Evolutionary conservation across 371 early-diverging fungal genomes (phyloP), one percentile per base, ranked within the genome.

Genomic region (Chytridium lagenaria): DNA sequence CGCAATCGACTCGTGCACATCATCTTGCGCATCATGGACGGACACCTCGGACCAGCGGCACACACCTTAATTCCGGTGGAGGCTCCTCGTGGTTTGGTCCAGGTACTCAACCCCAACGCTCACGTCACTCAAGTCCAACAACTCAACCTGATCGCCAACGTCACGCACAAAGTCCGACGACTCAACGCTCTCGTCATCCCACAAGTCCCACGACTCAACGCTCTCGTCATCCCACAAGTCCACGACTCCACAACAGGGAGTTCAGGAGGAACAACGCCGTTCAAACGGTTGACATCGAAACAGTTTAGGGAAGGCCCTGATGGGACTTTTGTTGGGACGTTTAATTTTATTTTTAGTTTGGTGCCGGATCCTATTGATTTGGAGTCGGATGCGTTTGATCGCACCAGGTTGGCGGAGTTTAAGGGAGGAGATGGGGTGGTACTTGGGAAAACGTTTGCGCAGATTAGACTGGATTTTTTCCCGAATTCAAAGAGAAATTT

Each of bases 401-500:
- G 44, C 19, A 38, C 51, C 31, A 10, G 70, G n/a, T 31, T 84
- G 36, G 16, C 40, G 22, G 50, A 65, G 23, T 83, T 83, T 61
- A 57, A 50, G 23, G 78, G 78, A 16, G 83, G 81, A 0, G 71
- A 80, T 72, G 67, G 63, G 1, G 55, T 23, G 33, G 71, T 44
- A 12, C n/a, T 50, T 16, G 73, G 75, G 1, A 38, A 37, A 19
- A 34, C 72, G 0, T 33, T 40, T 23, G 44, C 34, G 28, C 64
- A 70, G 26, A 74, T 80, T 16, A 69, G 72, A 7, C 50, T 77
- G 49, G 59, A 61, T 28, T 81, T 84, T 59, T 84, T 82, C 67
- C 57, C 70, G 1, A 75, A 63, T 49, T 67, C 59, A 34, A 71
- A 74, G 33, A 39, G 84, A 30, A 80, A 71, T 50, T 12, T 80